Conservation (phyloP, 1,284 basidiomycete species). For the Erythrobasidium hasegawianum region DNA sequence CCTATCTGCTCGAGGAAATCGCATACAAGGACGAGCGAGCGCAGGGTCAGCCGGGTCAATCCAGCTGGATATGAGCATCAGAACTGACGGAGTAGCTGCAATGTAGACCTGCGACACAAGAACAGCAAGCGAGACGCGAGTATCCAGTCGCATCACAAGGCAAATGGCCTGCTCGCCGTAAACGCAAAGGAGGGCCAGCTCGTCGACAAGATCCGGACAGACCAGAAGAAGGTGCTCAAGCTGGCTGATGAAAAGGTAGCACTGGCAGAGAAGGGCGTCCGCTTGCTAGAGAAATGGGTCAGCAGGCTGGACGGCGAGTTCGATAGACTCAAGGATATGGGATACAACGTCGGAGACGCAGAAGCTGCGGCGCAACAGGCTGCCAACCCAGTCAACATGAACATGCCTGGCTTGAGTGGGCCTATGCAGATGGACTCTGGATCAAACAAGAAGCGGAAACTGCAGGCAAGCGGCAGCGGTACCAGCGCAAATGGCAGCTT, state of each 20-base stretch:
- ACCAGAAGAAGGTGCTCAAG: constrained; percentile 39
- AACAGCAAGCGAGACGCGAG: constrained; percentile 29
- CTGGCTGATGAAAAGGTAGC: constrained; percentile 43
- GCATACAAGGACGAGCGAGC: constrained; percentile 43
- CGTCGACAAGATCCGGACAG: constrained; percentile 36
- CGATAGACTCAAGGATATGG: constrained; percentile 31
- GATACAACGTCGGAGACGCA: constrained; percentile 33
- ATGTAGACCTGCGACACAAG: constrained; percentile 20
- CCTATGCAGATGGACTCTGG: constrained; percentile 58
- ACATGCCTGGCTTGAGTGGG: background rate
- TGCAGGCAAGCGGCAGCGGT: constrained; percentile 41
- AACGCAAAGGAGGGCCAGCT: constrained; percentile 36
- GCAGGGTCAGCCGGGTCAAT: constrained; percentile 38
- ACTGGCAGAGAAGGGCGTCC: constrained; percentile 42
- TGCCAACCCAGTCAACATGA: constrained; percentile 1
- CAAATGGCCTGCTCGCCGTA: constrained; percentile 21
- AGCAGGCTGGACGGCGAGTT: constrained; percentile 28
- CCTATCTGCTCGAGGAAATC: constrained; percentile 45
- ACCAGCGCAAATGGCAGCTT: background rate
- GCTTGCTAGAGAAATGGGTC: constrained; percentile 37
- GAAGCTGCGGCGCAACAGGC: constrained; percentile 21
- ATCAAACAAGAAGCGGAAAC: constrained; percentile 63
- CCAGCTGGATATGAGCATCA: constrained; percentile 15
- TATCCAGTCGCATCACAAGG: constrained; percentile 35
- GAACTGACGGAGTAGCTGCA: background rate